Percentiles rank a stretch among this genome's conserved stretches.
phyloP scores from a whole-genome alignment of 78 protist species.

The Dictyostelium brefeldianum region DNA sequence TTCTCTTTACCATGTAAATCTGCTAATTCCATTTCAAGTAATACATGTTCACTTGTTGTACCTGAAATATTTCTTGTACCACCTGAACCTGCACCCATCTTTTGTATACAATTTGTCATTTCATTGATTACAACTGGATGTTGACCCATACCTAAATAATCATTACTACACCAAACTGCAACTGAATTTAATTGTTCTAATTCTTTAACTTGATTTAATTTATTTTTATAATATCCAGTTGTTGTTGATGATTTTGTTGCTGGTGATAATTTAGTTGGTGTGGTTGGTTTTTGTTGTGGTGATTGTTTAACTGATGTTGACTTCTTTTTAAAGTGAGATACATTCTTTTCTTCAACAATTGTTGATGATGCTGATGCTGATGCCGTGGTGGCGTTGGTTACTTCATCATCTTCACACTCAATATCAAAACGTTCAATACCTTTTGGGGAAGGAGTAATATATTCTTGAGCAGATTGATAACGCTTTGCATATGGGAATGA shows the following conservation, averaged over 20 bases:
- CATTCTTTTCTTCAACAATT: not conserved
- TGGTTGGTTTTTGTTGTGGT: not conserved
- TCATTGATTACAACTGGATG: constrained; percentile 78
- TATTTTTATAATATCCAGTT: not conserved
- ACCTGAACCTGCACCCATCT: constrained; percentile 95
- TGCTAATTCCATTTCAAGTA: constrained; percentile 91
- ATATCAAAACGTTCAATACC: constrained; percentile 40
- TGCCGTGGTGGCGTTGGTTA: not conserved
- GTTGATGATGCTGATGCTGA: not conserved
- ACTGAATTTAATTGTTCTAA: constrained; percentile 28
- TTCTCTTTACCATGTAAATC: constrained; percentile 86
- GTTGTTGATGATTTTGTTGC: not conserved
- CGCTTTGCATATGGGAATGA: constrained; percentile 74
- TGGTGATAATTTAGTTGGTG: not conserved
- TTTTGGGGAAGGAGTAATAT: not conserved
- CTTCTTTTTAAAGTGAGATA: not conserved
- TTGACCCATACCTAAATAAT: constrained; percentile 95
- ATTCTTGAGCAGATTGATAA: constrained; percentile 22
- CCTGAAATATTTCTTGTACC: constrained; percentile 97
- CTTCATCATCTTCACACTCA: not conserved
- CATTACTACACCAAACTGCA: constrained; percentile 96
- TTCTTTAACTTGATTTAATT: constrained; percentile 7
- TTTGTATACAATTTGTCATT: constrained; percentile 81
- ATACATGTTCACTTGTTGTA: constrained; percentile 83
- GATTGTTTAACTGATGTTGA: not conserved